phyloP scores from a whole-genome alignment of 148 eudicot species.

The Rhododendron ferrugineum region DNA sequence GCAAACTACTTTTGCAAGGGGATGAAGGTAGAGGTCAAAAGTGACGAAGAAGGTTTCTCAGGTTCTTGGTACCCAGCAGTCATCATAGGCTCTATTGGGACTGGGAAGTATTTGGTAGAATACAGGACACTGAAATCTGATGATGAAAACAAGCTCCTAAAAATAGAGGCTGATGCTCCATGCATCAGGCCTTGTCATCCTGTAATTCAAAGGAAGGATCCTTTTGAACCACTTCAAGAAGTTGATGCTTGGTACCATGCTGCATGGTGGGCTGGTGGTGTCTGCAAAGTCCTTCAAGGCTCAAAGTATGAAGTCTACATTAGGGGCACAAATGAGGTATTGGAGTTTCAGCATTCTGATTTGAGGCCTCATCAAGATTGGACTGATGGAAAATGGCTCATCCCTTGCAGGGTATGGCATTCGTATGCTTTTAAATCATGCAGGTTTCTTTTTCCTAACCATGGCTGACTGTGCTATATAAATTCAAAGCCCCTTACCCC shows the following conservation, averaged over 20 bases:
- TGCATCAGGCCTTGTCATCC: constrained; percentile 39
- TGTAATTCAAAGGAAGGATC: constrained; percentile 23
- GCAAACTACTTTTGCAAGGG: constrained; percentile 13
- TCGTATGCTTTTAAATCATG: neutral
- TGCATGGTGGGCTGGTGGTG: constrained; percentile 37
- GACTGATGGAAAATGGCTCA: constrained; percentile 31
- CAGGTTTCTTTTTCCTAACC: neutral
- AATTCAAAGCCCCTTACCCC: neutral
- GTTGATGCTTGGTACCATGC: constrained; percentile 45
- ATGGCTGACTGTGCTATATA: neutral
- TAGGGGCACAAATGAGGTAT: constrained; percentile 16
- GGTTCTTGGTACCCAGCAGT: constrained; percentile 43
- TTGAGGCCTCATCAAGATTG: constrained; percentile 44
- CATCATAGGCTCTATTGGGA: constrained; percentile 13
- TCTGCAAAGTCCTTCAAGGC: constrained; percentile 21
- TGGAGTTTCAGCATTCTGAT: constrained; percentile 37
- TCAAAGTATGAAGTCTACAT: constrained; percentile 30
- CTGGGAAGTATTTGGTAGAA: constrained; percentile 32
- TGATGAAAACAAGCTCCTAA: constrained; percentile 17
- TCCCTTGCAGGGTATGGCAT: constrained; percentile 12
- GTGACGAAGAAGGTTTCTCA: constrained; percentile 23
- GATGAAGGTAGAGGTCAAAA: constrained; percentile 33
- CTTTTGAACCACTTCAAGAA: constrained; percentile 24
- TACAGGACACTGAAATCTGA: constrained; percentile 32
- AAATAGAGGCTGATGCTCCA: constrained; percentile 28